These are phyloP conservation scores for Irineochytrium annulatum DNA, from an alignment of 192 early-diverging fungal species.

Conservation along the genomic window DNA sequence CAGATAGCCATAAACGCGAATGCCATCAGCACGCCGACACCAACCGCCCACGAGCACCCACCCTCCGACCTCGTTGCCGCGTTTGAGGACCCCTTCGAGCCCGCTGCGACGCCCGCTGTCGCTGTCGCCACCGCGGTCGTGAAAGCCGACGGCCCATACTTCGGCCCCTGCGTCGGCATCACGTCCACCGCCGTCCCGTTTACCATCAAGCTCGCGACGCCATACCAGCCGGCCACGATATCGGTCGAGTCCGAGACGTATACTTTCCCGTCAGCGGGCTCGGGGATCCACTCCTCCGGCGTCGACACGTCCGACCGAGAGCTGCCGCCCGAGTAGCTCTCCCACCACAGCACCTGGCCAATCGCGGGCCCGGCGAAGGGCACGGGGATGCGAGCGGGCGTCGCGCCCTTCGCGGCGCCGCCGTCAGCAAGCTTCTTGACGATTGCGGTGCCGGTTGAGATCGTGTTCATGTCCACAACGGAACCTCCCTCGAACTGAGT, in stretches of 20 bases:
- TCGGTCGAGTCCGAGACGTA: not conserved
- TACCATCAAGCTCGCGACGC: not conserved
- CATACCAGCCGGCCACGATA: not conserved
- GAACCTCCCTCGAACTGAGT: not conserved
- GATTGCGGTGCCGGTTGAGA: not conserved
- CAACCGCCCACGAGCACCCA: too few relatives aligned
- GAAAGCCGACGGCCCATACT: not conserved
- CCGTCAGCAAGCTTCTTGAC: not conserved
- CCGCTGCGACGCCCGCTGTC: not conserved
- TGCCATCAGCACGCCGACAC: too few relatives aligned
- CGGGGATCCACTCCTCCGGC: not conserved
- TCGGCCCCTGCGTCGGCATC: too few relatives aligned
- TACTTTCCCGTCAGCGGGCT: not conserved
- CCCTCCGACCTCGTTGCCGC: too few relatives aligned
- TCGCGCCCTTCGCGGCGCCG: not conserved
- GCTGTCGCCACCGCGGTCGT: not conserved
- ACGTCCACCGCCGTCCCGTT: not conserved
- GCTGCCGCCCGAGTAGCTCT: not conserved
- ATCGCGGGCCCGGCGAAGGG: not conserved
- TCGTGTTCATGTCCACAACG: not conserved
- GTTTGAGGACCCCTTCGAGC: too few relatives aligned
- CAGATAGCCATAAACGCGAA: too few relatives aligned
- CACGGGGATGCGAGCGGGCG: not conserved
- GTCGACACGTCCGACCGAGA: not conserved
- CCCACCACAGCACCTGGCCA: constrained; percentile 1